Percentiles rank a stretch among this genome's conserved stretches.
phyloP scores from a whole-genome alignment of 371 early-diverging fungal genomes.

The Apophysomyces sp. region DNA sequence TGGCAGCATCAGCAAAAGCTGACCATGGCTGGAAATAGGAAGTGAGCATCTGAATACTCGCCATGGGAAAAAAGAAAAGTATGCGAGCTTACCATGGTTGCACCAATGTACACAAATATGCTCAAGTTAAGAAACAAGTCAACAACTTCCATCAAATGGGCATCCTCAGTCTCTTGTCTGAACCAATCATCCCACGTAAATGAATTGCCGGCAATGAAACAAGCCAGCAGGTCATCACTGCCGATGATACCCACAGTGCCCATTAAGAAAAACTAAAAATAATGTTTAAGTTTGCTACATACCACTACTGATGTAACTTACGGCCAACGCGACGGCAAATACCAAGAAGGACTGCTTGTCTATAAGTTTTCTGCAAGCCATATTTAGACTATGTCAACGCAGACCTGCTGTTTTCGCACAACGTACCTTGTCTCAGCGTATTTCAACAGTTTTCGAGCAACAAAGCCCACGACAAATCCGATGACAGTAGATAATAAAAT shows the following conservation, averaged over 20 bases:
- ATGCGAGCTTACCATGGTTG: constrained; percentile 55
- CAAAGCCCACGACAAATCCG: constrained; percentile 76
- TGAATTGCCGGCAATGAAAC: constrained; percentile 85
- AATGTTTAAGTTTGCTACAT: not conserved
- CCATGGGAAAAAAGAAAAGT: not conserved
- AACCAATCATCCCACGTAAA: constrained; percentile 92
- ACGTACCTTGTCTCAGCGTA: constrained; percentile 59
- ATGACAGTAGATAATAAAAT: constrained; percentile 70
- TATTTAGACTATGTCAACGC: not conserved
- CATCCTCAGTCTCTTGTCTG: constrained; percentile 74
- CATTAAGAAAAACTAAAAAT: constrained; percentile 61
- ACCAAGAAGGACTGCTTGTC: constrained; percentile 89
- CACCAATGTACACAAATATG: constrained; percentile 91
- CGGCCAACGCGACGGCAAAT: constrained; percentile 82
- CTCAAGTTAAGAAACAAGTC: constrained; percentile 85
- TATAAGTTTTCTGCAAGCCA: constrained; percentile 55
- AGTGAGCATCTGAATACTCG: not conserved
- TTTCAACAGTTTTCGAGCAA: constrained; percentile 67
- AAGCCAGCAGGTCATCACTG: constrained; percentile 86
- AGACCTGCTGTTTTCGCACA: not conserved
- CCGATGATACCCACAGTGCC: constrained; percentile 78
- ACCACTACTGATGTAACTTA: constrained; percentile 18
- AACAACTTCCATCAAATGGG: constrained; percentile 78
- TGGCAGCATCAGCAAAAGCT: constrained; percentile 41
- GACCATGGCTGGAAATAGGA: constrained; percentile 63